phyloP scores from a whole-genome alignment of 805 yeast species.

The Blastobotrys parvus region DNA sequence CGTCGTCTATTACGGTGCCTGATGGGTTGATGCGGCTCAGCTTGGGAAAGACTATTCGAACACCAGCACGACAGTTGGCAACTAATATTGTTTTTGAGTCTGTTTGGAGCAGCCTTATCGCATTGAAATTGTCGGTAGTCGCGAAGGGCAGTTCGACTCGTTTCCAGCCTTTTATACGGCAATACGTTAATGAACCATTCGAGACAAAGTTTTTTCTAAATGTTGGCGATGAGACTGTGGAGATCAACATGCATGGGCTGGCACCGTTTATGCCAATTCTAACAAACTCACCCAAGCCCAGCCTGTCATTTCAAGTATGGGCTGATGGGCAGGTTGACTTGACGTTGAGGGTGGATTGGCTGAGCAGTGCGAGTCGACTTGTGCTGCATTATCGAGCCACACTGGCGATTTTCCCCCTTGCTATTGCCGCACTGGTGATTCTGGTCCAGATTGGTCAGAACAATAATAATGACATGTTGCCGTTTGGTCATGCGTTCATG shows the following conservation, averaged over 20 bases:
- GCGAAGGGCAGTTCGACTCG: constrained; percentile 6
- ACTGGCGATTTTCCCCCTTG: constrained; percentile 60
- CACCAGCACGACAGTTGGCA: constrained; percentile 36
- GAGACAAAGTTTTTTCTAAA: constrained; percentile 78
- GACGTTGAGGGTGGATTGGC: constrained; percentile 36
- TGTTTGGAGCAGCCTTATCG: constrained; percentile 54
- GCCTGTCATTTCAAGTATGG: constrained; percentile 1
- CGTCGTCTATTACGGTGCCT: constrained; percentile 12
- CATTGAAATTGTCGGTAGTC: constrained; percentile 35
- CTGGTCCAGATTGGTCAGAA: constrained; percentile 47
- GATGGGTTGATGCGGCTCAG: constrained; percentile 16
- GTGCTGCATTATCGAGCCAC: constrained; percentile 73
- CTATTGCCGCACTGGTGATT: constrained; percentile 44
- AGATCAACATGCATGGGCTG: constrained; percentile 9
- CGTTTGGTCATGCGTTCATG: constrained; percentile 41
- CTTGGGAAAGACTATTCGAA: constrained; percentile 23
- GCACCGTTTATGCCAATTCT: constrained; percentile 12
- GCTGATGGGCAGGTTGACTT: constrained; percentile 1
- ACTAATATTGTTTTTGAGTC: constrained; percentile 43
- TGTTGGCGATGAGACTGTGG: constrained; percentile 29
- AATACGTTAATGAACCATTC: constrained; percentile 51
- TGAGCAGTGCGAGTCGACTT: constrained; percentile 55
- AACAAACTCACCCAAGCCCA: neutral
- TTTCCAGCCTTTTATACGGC: constrained; percentile 51
- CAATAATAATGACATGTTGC: constrained; percentile 30